Conservation (phyloP, 768 basidiomycete species). For the Auricularia cornea region DNA sequence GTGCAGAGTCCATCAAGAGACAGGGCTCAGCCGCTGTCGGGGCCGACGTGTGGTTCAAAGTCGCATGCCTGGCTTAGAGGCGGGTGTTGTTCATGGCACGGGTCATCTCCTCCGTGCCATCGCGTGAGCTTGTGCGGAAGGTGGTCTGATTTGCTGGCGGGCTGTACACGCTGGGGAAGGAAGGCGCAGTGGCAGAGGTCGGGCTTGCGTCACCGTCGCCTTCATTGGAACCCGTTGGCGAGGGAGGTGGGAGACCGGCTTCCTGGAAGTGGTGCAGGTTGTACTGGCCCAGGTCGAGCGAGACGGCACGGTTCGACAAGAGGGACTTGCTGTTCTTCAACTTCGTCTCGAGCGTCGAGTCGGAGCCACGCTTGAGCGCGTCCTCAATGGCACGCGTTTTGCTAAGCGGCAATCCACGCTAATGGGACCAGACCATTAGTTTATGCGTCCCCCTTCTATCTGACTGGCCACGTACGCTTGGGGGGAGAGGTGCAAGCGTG, state of each 20-base stretch:
- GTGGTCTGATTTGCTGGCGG: slow-evolving; percentile 29
- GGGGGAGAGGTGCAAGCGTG: slow-evolving; percentile 1
- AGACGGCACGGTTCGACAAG: slow-evolving; percentile 79
- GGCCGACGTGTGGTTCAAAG: background rate
- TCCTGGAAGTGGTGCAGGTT: slow-evolving; percentile 25
- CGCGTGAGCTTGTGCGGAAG: background rate
- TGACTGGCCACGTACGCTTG: background rate
- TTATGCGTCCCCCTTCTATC: background rate
- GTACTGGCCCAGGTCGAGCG: slow-evolving; percentile 67
- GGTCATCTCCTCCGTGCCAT: background rate
- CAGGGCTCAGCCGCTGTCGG: background rate
- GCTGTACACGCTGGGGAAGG: slow-evolving; percentile 80
- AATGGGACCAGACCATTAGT: slow-evolving; percentile 34
- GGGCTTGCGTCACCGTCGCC: slow-evolving; percentile 73
- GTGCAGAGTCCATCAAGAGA: no score
- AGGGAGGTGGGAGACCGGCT: slow-evolving; percentile 47
- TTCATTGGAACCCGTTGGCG: slow-evolving; percentile 71
- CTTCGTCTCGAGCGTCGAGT: slow-evolving; percentile 77
- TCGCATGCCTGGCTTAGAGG: background rate
- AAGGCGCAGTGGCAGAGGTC: slow-evolving; percentile 67
- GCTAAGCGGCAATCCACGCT: slow-evolving; percentile 48
- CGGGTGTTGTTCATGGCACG: background rate
- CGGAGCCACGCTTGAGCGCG: slow-evolving; percentile 71
- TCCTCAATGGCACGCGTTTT: slow-evolving; percentile 68
- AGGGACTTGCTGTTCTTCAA: slow-evolving; percentile 75